Evolutionary conservation across 257 asterid genomes (phyloP), one percentile per base, ranked within the genome.

Genomic region (Gardenia jasminoides): DNA sequence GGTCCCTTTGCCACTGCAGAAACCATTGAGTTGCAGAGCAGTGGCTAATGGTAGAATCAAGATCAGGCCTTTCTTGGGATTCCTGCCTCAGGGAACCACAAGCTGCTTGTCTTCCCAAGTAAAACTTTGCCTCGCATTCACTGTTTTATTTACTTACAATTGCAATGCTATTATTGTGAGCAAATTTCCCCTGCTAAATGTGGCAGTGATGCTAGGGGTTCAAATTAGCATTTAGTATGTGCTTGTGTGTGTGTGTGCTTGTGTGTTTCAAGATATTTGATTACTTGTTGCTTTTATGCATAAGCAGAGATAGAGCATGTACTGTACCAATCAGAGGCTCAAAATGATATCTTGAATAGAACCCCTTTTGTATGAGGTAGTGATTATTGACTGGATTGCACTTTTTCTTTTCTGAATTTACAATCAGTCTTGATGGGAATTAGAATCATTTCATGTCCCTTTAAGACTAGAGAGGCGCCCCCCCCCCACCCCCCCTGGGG

Each of bases 51-150:
- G 75, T 78, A 75, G 82, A 78, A 73, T 80, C 82, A 88, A 87
- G 93, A 88, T 88, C 82, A 89, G 86, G 81, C 89, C 96, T 65
- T 87, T 89, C 81, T 30, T 86, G 33, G 94, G 97, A 28, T 85
- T 92, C 79, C 70, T 78, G 54, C 92, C 94, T 76, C 90, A 76
- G 83, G 93, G 92, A 85, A 78, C 78, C 82, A 72, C 91, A 24
- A 56, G 70, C 77, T 36, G 3, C 4, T 69, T 78, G 50, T 81
- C 79, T 3, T 68, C 78, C 72, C 92, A 86, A 66, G 98, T 90
- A 92, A 82, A 36, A 30, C 70, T 65, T 48, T 70, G 66, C 36
- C 54, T 48, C 58, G 78, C 70, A 56, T 50, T 48, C 78, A 56
- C 54, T 74, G 50, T 56, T 74, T 22, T 61, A 33, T 54, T 54